Conservation (phyloP, 129 eudicot species). For the Deinandra increscens region DNA sequence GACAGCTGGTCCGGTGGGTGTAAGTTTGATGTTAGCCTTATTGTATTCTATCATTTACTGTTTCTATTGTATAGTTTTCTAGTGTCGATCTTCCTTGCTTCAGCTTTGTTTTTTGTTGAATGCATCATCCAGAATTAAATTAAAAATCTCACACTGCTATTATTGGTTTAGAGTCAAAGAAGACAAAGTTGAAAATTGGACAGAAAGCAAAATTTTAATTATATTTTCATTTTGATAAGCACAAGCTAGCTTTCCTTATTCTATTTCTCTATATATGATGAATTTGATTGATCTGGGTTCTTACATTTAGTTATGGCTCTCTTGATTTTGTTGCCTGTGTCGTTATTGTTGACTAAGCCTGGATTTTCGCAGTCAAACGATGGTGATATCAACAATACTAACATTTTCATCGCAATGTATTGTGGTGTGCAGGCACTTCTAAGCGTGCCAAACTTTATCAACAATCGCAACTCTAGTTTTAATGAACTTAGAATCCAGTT, state of each 20-base stretch:
- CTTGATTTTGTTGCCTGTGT: conserved; percentile 20
- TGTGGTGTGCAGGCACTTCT: conserved; percentile 8
- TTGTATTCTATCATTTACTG: too few species aligned
- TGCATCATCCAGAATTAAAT: too few species aligned
- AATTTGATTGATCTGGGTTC: conserved; percentile 4
- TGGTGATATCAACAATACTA: background rate
- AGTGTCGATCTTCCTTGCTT: too few species aligned
- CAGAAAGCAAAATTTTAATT: background rate
- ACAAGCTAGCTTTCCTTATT: background rate
- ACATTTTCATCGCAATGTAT: background rate
- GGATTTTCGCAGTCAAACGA: conserved; percentile 24
- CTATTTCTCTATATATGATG: background rate
- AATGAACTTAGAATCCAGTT: conserved; percentile 43
- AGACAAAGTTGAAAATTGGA: background rate
- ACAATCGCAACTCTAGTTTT: conserved; percentile 50
- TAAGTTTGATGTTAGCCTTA: too few species aligned
- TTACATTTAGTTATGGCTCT: conserved; percentile 12
- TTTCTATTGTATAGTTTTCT: too few species aligned
- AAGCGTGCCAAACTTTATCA: conserved; percentile 25
- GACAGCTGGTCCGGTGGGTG: too few species aligned
- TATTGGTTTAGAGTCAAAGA: background rate
- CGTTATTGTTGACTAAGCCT: conserved; percentile 11
- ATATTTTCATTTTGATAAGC: background rate
- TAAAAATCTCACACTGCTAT: too few species aligned
- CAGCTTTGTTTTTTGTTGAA: too few species aligned